These are phyloP conservation scores for Vaccinium corymbosum DNA, from an alignment of 148 eudicot species.

Conservation along the genomic window DNA sequence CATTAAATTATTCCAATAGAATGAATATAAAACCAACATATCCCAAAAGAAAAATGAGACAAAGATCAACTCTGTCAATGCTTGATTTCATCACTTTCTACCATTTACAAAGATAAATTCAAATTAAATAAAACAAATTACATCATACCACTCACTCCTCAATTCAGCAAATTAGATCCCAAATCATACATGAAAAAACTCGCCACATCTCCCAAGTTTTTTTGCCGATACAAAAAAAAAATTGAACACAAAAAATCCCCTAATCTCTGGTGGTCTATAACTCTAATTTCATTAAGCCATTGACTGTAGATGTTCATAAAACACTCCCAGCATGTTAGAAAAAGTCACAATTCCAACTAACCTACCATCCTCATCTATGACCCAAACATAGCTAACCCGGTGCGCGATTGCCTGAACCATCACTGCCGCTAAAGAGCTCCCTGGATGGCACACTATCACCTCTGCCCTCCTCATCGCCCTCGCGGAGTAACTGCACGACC, in stretches of 20 bases:
- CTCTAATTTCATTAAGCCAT: constrained; percentile 20
- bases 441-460: constrained; percentile 61
- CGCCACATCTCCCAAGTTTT: no score
- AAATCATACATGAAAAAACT: neutral
- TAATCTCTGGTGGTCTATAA: neutral
- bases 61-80: neutral
- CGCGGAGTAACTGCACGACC: constrained; percentile 55
- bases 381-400: constrained; percentile 82
- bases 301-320: constrained; percentile 44
- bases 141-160: neutral
- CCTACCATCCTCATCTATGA: constrained; percentile 55
- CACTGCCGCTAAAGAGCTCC: constrained; percentile 82
- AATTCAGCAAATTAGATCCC: neutral
- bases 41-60: neutral
- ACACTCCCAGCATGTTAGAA: constrained; percentile 52
- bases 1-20: neutral
- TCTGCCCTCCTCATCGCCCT: constrained; percentile 55
- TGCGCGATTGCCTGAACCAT: constrained; percentile 84
- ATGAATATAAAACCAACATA: neutral
- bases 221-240: no score
- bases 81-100: neutral
- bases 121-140: neutral
- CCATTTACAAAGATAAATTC: neutral
- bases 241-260: neutral
- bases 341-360: constrained; percentile 74